Conservation (phyloP, 2,329 filamentous ascomycete species). For the Fusarium algeriense region DNA sequence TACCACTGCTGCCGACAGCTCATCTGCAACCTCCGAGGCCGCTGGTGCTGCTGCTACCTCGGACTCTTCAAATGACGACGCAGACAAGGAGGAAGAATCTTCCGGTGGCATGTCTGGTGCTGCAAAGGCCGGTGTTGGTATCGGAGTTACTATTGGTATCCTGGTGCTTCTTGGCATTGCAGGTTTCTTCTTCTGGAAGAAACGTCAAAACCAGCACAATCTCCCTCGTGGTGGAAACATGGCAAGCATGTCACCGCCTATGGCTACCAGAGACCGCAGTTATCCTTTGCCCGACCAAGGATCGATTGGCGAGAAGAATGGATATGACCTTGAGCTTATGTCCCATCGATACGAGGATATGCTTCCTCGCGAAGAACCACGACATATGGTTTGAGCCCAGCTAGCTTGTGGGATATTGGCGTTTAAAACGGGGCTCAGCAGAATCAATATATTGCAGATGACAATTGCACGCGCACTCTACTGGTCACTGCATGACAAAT, state of each 20-base stretch:
- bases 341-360: conserved; percentile 70
- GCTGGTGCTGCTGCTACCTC: conserved; percentile 32
- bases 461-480: conserved; percentile 12
- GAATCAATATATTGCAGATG: conserved; percentile 20
- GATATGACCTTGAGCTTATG: conserved; percentile 63
- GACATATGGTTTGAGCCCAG: conserved; percentile 55
- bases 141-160: conserved; percentile 59
- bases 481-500: conserved; percentile 1
- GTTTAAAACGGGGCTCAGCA: conserved; percentile 16
- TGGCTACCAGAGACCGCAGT: conserved; percentile 59
- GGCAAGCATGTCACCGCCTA: conserved; percentile 65
- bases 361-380: conserved; percentile 64
- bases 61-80: conserved; percentile 19
- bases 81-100: conserved; percentile 33
- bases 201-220: conserved; percentile 49
- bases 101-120: conserved; percentile 47
- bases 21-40: conserved; percentile 29
- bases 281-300: conserved; percentile 54
- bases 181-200: conserved; percentile 52
- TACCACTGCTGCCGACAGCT: conserved; percentile 30
- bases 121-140: conserved; percentile 63
- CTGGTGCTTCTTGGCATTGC: conserved; percentile 56
- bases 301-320: conserved; percentile 54
- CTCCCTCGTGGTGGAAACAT: conserved; percentile 49
- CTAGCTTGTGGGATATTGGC: conserved; percentile 4